Conservation (phyloP, 306 rosid species). For the Rosa rugosa region DNA sequence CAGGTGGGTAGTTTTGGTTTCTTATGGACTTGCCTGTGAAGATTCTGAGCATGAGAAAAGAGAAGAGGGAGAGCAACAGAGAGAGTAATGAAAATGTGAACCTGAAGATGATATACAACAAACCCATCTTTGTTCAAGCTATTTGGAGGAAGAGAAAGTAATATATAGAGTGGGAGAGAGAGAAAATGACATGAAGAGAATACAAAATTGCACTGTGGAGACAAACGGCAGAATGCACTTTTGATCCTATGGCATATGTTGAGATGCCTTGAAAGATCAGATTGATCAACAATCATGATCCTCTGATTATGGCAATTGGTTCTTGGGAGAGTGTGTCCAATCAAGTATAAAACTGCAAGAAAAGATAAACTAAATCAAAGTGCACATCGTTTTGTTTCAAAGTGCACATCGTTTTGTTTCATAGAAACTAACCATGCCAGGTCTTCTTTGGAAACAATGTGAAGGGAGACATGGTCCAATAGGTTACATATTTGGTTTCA, state of each 20-base stretch:
- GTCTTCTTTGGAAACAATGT: no score
- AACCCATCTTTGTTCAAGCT: conserved; percentile 26
- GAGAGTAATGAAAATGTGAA: conserved; percentile 26
- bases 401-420: no score
- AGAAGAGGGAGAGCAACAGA: conserved; percentile 25
- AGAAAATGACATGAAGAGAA: neutral
- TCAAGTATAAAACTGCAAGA: no score
- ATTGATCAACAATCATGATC: neutral
- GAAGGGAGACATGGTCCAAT: no score
- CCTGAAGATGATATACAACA: conserved; percentile 33
- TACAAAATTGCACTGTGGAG: neutral
- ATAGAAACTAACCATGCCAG: neutral
- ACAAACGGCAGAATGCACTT: neutral
- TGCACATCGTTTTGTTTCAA: neutral
- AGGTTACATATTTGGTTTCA: no score
- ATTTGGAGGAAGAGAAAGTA: neutral
- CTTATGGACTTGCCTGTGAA: conserved; percentile 52
- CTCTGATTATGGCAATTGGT: neutral
- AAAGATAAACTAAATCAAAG: no score
- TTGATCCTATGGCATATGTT: neutral
- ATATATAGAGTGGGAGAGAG: neutral
- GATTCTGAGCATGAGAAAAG: conserved; percentile 29
- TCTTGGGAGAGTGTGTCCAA: neutral
- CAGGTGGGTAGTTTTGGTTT: conserved; percentile 56
- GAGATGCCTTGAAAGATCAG: neutral